Percentiles rank a stretch among this genome's conserved stretches.
These are phyloP conservation scores for Oryza longistaminata DNA, from an alignment of 176 grass and related monocot genomes.

Conservation along the genomic window DNA sequence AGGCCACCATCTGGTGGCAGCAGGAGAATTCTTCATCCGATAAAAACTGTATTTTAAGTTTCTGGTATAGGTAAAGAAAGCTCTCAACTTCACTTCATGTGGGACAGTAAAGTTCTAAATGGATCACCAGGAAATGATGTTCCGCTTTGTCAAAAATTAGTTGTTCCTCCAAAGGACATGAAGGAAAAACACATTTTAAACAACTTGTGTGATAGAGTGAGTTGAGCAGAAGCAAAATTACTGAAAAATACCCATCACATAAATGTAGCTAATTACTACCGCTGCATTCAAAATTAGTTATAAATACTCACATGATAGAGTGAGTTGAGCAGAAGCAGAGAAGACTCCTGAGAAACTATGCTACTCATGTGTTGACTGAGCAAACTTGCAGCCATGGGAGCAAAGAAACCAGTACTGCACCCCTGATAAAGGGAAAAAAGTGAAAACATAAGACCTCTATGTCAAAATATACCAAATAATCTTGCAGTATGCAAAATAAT, in stretches of 20 bases:
- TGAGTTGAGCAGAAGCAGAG: constrained; percentile 70
- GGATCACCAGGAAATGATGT: not conserved
- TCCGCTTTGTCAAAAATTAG: not conserved
- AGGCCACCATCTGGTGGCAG: too few relatives aligned
- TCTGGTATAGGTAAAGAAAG: not conserved
- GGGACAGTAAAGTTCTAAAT: not conserved
- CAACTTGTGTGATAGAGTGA: too few relatives aligned
- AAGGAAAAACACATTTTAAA: not conserved
- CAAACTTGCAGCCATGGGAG: constrained; percentile 81
- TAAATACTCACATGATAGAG: constrained; percentile 66
- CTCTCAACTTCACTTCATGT: not conserved
- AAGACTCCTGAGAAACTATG: constrained; percentile 81
- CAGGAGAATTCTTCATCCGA: too few relatives aligned
- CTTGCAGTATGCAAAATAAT: not conserved
- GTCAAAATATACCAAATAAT: not conserved
- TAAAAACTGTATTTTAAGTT: too few relatives aligned
- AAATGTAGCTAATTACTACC: not conserved
- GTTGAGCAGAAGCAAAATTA: not conserved
- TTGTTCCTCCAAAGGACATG: not conserved
- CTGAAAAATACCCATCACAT: not conserved
- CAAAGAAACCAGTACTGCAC: constrained; percentile 62
- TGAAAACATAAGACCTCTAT: not conserved
- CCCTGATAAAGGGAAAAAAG: constrained; percentile 43
- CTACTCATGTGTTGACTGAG: constrained; percentile 73
- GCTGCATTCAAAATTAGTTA: not conserved